These are phyloP conservation scores for Lactarius vividus DNA, from an alignment of 768 basidiomycete genomes.

Conservation along the genomic window DNA sequence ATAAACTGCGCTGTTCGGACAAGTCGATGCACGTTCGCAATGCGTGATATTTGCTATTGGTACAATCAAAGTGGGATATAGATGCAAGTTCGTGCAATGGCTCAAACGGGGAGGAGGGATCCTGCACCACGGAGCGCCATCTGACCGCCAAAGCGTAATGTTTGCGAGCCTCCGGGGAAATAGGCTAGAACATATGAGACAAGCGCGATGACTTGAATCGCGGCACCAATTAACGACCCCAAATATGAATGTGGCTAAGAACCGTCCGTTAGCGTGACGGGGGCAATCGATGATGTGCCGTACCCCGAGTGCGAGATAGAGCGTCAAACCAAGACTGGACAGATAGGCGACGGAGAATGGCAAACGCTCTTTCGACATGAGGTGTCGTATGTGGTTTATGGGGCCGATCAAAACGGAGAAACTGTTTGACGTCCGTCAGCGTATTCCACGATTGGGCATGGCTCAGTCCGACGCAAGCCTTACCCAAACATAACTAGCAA, in stretches of 20 bases:
- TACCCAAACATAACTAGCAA: slow-evolving; percentile 96
- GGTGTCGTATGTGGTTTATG: slow-evolving; percentile 87
- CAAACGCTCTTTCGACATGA: slow-evolving; percentile 75
- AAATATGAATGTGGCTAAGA: slow-evolving; percentile 76
- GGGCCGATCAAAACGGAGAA: slow-evolving; percentile 89
- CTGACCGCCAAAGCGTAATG: slow-evolving; percentile 74
- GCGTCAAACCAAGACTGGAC: slow-evolving; percentile 74
- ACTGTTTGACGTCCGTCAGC: slow-evolving; percentile 36
- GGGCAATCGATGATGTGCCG: slow-evolving; percentile 33
- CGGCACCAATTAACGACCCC: slow-evolving; percentile 79
- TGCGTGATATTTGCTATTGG: not conserved
- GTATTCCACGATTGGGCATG: not conserved
- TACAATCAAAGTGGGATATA: slow-evolving; percentile 20
- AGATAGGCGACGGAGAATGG: slow-evolving; percentile 87
- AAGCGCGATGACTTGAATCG: slow-evolving; percentile 82
- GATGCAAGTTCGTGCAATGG: not conserved
- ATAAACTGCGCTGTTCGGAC: not conserved
- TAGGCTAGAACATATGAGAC: slow-evolving; percentile 90
- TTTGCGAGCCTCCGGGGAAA: slow-evolving; percentile 88
- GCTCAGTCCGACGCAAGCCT: slow-evolving; percentile 30
- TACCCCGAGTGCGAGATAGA: slow-evolving; percentile 91
- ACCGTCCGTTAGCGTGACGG: slow-evolving; percentile 4
- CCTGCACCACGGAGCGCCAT: slow-evolving; percentile 83
- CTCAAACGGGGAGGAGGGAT: slow-evolving; percentile 73
- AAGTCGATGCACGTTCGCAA: not conserved